Percentiles rank a stretch among this genome's conserved stretches.
phyloP scores from a whole-genome alignment of 805 yeast genomes.

The Sugiyamaella qingdaonensis region DNA sequence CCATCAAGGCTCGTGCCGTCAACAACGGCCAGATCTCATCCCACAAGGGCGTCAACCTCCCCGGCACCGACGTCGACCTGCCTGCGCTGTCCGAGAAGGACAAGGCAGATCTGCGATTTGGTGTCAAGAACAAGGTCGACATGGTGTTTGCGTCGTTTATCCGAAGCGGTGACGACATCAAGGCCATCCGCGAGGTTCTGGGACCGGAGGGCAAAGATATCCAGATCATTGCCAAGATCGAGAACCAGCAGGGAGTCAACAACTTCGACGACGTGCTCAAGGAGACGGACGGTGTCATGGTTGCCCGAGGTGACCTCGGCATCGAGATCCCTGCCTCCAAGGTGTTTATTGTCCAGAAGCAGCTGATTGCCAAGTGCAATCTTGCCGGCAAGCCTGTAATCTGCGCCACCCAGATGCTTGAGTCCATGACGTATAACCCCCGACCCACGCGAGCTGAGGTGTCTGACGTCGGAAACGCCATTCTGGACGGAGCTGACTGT shows the following conservation, averaged over 20 bases:
- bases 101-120: slow-evolving; percentile 84
- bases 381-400: slow-evolving; percentile 99
- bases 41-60: slow-evolving; percentile 98
- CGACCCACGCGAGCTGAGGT: slow-evolving; percentile 99
- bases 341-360: slow-evolving; percentile 98
- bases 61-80: slow-evolving; percentile 97
- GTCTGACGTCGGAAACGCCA: slow-evolving; percentile 98
- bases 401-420: slow-evolving; percentile 99
- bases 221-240: slow-evolving; percentile 96
- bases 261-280: slow-evolving; percentile 93
- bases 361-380: slow-evolving; percentile 98
- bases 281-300: slow-evolving; percentile 99
- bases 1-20: slow-evolving; percentile 81
- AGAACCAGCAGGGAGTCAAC: slow-evolving; percentile 99
- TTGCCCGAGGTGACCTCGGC: slow-evolving; percentile 99
- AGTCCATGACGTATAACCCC: slow-evolving; percentile 99
- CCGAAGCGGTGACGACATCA: slow-evolving; percentile 88
- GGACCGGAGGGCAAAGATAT: slow-evolving; percentile 97
- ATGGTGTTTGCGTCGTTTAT: slow-evolving; percentile 98
- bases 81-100: slow-evolving; percentile 98
- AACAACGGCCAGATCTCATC: slow-evolving; percentile 95
- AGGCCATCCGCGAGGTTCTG: slow-evolving; percentile 84
- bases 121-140: slow-evolving; percentile 96
- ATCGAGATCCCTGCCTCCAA: slow-evolving; percentile 99
- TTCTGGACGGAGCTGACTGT: slow-evolving; percentile 99